Base-by-base conservation (phyloP, 1,284 basidiomycete species). In the Naganishia sp. region DNA sequence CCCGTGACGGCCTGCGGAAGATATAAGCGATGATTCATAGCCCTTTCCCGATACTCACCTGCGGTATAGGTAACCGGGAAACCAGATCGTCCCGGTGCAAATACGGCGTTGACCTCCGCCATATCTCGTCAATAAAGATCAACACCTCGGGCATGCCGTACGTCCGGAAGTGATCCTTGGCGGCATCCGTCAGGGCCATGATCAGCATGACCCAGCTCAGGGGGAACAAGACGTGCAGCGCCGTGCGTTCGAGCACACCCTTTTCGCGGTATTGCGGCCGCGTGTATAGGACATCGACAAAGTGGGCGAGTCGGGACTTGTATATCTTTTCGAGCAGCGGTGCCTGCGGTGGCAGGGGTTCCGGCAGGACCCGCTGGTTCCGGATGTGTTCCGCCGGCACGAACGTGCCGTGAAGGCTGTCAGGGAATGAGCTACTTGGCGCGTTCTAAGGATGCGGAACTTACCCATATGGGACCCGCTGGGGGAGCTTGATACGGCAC, bases 401-500 rank as follows among this genome's bases (percentile, higher is more conserved):
- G 55, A 71, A 77, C 7, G 73, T 74, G 9, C 75, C 75, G 54
- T 77, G 75, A 11, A 77, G 69, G 3, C 75, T 76, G 43, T 16
- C 23, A 33, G 16, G 7, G 45, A 21, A 21, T 42, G 23, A 39
- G 28, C 6, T 48, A 15, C 1, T n/a, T 25, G n/a, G 21, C 18
- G 31, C n/a, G 21, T 21, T 6, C 18, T 31, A 7, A n/a, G 36
- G 6, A 10, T 39, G 10, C 36, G 7, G 10, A 0, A 73, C 75
- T 55, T 43, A 75, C 75, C 75, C 75, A 57, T 77, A 77, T 42
- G 75, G 75, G 3, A 77, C 80, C 48, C 82, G 71, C 64, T 82
- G 80, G 15, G 82, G 82, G 18, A 83, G 69, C 67, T 79, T 74
- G 68, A 83, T 72, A n/a, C 79, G 77, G 49, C 76, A 78, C 0